phyloP scores from a whole-genome alignment of 2,329 filamentous ascomycete genomes.

The Apiospora arundinis region DNA sequence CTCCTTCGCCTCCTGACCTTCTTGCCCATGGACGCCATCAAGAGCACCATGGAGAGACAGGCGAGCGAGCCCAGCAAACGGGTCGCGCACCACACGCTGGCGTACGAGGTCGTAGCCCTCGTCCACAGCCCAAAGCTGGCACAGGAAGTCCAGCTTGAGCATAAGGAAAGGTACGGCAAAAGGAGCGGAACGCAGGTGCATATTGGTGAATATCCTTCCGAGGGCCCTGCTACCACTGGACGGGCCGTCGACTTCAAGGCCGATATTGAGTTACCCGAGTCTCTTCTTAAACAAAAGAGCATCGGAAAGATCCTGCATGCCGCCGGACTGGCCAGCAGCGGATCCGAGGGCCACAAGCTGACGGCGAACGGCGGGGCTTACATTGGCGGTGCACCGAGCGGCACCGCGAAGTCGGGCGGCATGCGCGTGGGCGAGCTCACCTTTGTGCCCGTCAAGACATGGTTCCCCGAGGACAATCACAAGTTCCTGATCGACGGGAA shows the following conservation, averaged over 20 bases:
- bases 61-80: slow-evolving; percentile 71
- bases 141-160: slow-evolving; percentile 62
- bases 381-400: slow-evolving; percentile 59
- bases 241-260: slow-evolving; percentile 42
- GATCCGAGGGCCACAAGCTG: slow-evolving; percentile 64
- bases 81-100: slow-evolving; percentile 81
- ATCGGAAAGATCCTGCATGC: slow-evolving; percentile 66
- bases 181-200: background rate
- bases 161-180: slow-evolving; percentile 56
- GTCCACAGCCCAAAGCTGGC: slow-evolving; percentile 76
- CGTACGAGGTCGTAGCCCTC: slow-evolving; percentile 80
- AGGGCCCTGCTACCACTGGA: background rate
- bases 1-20: slow-evolving; percentile 93
- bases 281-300: slow-evolving; percentile 56
- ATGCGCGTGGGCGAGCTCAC: slow-evolving; percentile 58
- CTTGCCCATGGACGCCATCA: slow-evolving; percentile 73
- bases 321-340: slow-evolving; percentile 62
- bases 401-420: slow-evolving; percentile 19
- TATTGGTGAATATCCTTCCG: background rate
- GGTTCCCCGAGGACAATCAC: slow-evolving; percentile 61
- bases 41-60: slow-evolving; percentile 72
- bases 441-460: slow-evolving; percentile 67
- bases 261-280: slow-evolving; percentile 65
- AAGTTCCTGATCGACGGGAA: slow-evolving; percentile 67
- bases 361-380: slow-evolving; percentile 63